These are phyloP conservation scores for Pleurotus tuber-regium DNA, from an alignment of 768 basidiomycete species.

Conservation along the genomic window DNA sequence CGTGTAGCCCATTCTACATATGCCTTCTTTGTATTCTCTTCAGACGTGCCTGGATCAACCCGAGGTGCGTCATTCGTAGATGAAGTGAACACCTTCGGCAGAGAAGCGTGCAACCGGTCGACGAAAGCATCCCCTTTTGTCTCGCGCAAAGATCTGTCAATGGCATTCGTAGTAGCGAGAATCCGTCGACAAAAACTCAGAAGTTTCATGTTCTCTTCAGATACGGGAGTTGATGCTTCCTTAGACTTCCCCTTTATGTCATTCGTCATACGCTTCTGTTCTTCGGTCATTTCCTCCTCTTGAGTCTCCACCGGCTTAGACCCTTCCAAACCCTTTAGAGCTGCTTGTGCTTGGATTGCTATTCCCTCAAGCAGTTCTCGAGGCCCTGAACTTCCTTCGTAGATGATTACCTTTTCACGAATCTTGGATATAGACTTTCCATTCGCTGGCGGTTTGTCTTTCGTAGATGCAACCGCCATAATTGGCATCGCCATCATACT, in stretches of 20 bases:
- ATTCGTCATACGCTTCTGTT: slow-evolving; percentile 82
- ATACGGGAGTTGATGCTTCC: slow-evolving; percentile 41
- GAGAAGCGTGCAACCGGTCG: slow-evolving; percentile 65
- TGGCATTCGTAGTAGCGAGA: slow-evolving; percentile 74
- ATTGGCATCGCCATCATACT: slow-evolving; percentile 98
- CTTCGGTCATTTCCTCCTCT: slow-evolving; percentile 77
- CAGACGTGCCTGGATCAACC: slow-evolving; percentile 55
- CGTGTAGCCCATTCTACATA: slow-evolving; percentile 86
- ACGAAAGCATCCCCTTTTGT: slow-evolving; percentile 90
- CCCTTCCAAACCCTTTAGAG: slow-evolving; percentile 82
- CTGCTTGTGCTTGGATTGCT: slow-evolving; percentile 90
- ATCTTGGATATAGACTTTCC: slow-evolving; percentile 45
- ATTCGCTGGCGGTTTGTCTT: slow-evolving; percentile 54
- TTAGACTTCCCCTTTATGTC: slow-evolving; percentile 66
- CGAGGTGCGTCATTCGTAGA: slow-evolving; percentile 33
- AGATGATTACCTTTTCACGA: slow-evolving; percentile 80
- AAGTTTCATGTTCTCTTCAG: slow-evolving; percentile 79
- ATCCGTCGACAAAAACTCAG: slow-evolving; percentile 85
- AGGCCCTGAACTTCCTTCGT: slow-evolving; percentile 89
- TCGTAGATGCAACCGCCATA: slow-evolving; percentile 77
- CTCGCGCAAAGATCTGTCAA: slow-evolving; percentile 84
- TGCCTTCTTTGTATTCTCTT: slow-evolving; percentile 62
- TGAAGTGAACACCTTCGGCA: slow-evolving; percentile 70
- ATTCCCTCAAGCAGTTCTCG: slow-evolving; percentile 90
- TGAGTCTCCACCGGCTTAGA: slow-evolving; percentile 45